phyloP scores from a whole-genome alignment of 2,329 filamentous ascomycete species.

The Cercospora janseana region DNA sequence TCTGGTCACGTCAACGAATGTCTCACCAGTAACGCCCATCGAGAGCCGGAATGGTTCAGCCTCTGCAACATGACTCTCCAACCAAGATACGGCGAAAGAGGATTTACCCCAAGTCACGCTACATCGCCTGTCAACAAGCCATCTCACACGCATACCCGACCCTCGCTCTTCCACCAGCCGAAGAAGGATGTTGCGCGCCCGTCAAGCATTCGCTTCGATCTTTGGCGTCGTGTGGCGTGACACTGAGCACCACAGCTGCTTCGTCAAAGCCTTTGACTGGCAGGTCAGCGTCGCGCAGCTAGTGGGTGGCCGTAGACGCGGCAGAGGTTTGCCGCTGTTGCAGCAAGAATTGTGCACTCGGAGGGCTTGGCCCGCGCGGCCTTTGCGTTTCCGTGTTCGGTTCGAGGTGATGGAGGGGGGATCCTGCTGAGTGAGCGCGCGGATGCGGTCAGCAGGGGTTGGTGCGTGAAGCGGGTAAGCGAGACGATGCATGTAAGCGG shows the following conservation, averaged over 20 bases:
- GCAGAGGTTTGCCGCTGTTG: constrained; percentile 10
- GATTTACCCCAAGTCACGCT: neutral
- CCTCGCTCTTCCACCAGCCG: too few relatives aligned
- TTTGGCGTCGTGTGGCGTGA: too few relatives aligned
- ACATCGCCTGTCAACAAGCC: neutral
- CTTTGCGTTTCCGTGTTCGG: neutral
- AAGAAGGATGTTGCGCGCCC: neutral
- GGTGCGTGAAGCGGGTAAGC: too few relatives aligned
- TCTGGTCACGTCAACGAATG: constrained; percentile 22
- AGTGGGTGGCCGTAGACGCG: constrained; percentile 10
- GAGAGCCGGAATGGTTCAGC: neutral
- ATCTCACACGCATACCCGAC: neutral
- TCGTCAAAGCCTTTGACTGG: neutral
- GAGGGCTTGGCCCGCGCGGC: neutral
- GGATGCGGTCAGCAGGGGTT: too few relatives aligned
- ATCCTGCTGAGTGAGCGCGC: too few relatives aligned
- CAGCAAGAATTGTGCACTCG: neutral
- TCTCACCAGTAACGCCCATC: constrained; percentile 3
- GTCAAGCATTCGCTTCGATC: too few relatives aligned
- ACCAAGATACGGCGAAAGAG: neutral
- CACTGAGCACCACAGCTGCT: neutral
- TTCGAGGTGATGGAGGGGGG: too few relatives aligned
- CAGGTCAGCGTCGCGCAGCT: constrained; percentile 7
- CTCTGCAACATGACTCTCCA: neutral
- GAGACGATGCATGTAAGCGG: too few relatives aligned